Base-by-base conservation (phyloP, 345 rosid genomes). In the Eutrema heterophyllum region DNA sequence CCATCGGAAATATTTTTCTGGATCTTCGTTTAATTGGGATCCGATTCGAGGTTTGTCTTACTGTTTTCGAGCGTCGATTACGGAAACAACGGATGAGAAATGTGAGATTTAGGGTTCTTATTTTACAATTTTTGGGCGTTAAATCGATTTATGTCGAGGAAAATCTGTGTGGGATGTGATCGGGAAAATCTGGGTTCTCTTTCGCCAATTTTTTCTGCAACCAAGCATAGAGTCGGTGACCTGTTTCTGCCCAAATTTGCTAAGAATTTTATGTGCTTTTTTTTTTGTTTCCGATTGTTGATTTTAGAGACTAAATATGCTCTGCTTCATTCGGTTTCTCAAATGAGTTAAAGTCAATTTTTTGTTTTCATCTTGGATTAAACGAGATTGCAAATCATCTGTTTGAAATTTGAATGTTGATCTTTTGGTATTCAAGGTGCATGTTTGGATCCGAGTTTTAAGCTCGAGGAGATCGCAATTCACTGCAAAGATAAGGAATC, bases 401-500 rank as follows among this genome's bases (percentile, higher is more conserved):
- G 38, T 60, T 46, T 48, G 16, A 18, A 41, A n/a, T 64, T 60
- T 36, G 36, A 39, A 63, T 70, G 38, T 18, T 67, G 52, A 38
- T 68, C 1, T 48, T 49, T 78, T 76, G 64, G 48, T 29, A 26
- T 65, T 58, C 26, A 58, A 78, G 81, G 81, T 67, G 62, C 4
- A 21, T 65, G 29, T 15, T 57, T 50, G 44, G 40, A 56, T 1
- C 24, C 26, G 5, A 52, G 56, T 16, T 48, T 11, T 46, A 30
- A 41, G 13, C 70, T 61, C 64, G 51, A 48, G 67, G 73, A 56
- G 69, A 30, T 71, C 64, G 70, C 61, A 50, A 68, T 41, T 21
- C 76, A 72, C 81, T 75, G 86, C 50, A 33, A 67, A 72, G 61
- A 60, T 21, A 35, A 14, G 60, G 57, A 41, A 54, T 33, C 30